phyloP scores from a whole-genome alignment of 1,284 basidiomycete genomes.

The Pseudozyma tsukubaensis region DNA sequence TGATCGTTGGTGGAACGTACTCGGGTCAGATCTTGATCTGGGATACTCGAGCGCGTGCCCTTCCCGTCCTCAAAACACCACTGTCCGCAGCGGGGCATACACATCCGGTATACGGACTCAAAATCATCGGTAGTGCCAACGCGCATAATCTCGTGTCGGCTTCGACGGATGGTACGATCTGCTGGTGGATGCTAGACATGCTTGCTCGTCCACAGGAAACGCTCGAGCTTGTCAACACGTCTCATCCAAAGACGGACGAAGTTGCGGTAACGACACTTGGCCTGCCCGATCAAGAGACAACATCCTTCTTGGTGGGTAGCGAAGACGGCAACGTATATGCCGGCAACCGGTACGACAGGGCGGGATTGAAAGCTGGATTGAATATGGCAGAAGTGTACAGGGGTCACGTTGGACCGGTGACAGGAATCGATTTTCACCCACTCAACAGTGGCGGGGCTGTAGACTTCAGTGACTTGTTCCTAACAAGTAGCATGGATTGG shows the following conservation, averaged over 20 bases:
- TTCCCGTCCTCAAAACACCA: constrained; percentile 95
- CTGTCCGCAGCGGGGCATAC: constrained; percentile 90
- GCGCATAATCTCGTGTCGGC: constrained; percentile 96
- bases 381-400: constrained; percentile 87
- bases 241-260: constrained; percentile 75
- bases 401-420: constrained; percentile 91
- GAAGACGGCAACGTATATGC: constrained; percentile 97
- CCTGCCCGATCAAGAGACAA: constrained; percentile 93
- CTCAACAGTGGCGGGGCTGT: constrained; percentile 70
- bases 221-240: constrained; percentile 49
- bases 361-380: constrained; percentile 92
- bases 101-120: constrained; percentile 96
- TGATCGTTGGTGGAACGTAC: constrained; percentile 96
- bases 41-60: constrained; percentile 91
- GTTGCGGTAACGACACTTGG: constrained; percentile 92
- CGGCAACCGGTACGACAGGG: constrained; percentile 94
- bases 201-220: constrained; percentile 81
- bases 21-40: constrained; percentile 97
- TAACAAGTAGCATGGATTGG: constrained; percentile 72
- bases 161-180: constrained; percentile 94
- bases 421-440: constrained; percentile 93
- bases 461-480: constrained; percentile 93
- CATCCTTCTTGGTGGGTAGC: constrained; percentile 94
- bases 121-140: constrained; percentile 97
- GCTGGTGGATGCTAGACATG: constrained; percentile 98